A percentile compares a stretch with the other conserved stretches of the same genome.
These are phyloP conservation scores for Aschersonia sp. DNA, from an alignment of 2,329 filamentous ascomycete species.

Conservation along the genomic window DNA sequence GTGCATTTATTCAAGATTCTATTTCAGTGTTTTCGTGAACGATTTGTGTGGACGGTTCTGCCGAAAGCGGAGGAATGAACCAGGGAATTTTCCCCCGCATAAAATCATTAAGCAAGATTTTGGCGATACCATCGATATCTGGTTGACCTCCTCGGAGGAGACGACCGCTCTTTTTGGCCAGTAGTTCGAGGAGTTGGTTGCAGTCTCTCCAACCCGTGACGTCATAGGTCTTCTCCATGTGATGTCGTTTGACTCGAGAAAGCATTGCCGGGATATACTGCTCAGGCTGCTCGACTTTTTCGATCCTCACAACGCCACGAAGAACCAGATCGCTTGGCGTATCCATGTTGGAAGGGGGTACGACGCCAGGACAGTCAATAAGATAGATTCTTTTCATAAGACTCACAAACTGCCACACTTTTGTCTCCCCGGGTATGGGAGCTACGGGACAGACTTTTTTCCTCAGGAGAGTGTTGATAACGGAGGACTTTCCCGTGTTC, in stretches of 20 bases:
- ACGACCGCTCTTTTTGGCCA: constrained; percentile 77
- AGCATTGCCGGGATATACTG: constrained; percentile 87
- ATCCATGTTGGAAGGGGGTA: constrained; percentile 75
- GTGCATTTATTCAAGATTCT: too few species aligned
- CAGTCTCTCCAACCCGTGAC: constrained; percentile 65
- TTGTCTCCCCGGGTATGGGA: constrained; percentile 91
- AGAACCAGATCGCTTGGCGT: constrained; percentile 79
- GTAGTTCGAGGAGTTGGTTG: constrained; percentile 70
- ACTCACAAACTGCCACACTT: constrained; percentile 96
- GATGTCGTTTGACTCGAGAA: constrained; percentile 64
- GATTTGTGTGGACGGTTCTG: constrained; percentile 10
- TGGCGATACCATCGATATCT: constrained; percentile 86
- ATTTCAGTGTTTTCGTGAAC: too few species aligned
- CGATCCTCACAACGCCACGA: constrained; percentile 81
- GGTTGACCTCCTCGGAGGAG: constrained; percentile 87
- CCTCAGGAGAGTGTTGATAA: constrained; percentile 90
- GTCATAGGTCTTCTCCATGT: constrained; percentile 88
- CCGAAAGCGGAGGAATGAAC: constrained; percentile 70
- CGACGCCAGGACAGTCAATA: constrained; percentile 94
- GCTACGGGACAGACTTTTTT: constrained; percentile 92
- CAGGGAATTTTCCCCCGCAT: constrained; percentile 90
- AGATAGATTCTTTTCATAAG: constrained; percentile 82
- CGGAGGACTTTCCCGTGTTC: constrained; percentile 90
- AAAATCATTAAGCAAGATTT: constrained; percentile 95
- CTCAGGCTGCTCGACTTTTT: constrained; percentile 92